Base-by-base conservation (phyloP, 2,329 filamentous ascomycete genomes). In the Clarireedia hainanense region DNA sequence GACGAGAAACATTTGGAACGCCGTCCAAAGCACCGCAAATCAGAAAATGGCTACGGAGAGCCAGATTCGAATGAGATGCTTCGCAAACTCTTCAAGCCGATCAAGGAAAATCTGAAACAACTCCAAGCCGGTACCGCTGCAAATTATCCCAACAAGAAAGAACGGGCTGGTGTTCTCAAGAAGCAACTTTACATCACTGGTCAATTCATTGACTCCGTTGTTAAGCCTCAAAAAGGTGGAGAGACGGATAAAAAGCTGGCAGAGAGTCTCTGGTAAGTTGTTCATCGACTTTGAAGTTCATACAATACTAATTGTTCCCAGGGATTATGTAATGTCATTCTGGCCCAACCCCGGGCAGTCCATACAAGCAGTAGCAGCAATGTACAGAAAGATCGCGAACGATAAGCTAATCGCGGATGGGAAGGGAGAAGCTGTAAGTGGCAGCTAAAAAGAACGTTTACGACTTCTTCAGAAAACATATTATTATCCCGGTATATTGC, bases 111-210 rank as follows among this genome's bases (percentile, higher is more conserved):
- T 58, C 78, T 87, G 50, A 76, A 79, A 60, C 75, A 74, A 27
- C 80, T 86, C 53, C 74, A 80, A 53, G 78, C 76, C 51, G 83
- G 83, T 4, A 86, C 80, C 2, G 80, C 80, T 61, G 81, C 83
- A 61, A 78, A 78, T 50, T 80, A 84, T 59, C 81, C 81, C 54
- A 81, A 79, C 27, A 80, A 80, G 63, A 83, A 84, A 61, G 77
- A 80, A 52, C 77, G 84, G 46, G 78, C 84, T 23, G 77, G 75
- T 64, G 77, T 84, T 45, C 79, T 86, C 65, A 84, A 83, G 63
- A 72, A 74, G 27, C 80, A 85, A 64, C 71, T 86, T 39, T 73
- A 84, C 43, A 76, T 76, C 4, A 83, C 86, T 67, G 84, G 84
- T 52, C 78, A 80, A 55, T 85, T 84, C 63, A 79, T 86, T 59